phyloP scores from a whole-genome alignment of 495 filamentous ascomycete genomes.

The Jackrogersella multiformis region DNA sequence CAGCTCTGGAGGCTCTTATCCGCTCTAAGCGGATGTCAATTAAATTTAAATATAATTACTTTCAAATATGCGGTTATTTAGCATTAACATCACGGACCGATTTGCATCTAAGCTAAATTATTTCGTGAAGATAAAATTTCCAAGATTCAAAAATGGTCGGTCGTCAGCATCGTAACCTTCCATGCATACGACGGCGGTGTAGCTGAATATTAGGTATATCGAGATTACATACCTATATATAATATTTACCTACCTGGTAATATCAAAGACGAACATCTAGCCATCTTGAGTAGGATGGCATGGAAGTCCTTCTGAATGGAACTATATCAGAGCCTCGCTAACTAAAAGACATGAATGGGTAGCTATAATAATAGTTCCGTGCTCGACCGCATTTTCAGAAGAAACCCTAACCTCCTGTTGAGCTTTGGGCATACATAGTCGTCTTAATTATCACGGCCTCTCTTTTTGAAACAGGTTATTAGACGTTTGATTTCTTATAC shows the following conservation, averaged over 20 bases:
- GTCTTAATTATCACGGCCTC: slow-evolving; percentile 39
- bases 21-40: not conserved
- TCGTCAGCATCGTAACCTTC: slow-evolving; percentile 4
- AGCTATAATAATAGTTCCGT: no score
- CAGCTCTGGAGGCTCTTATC: slow-evolving; percentile 6
- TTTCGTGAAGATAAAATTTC: slow-evolving; percentile 6
- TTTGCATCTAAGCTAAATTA: not conserved
- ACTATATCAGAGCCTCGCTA: slow-evolving; percentile 16
- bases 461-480: slow-evolving; percentile 36
- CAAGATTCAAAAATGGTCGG: slow-evolving; percentile 13
- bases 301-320: slow-evolving; percentile 9
- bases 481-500: slow-evolving; percentile 13
- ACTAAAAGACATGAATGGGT: slow-evolving; percentile 20
- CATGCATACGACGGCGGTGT: slow-evolving; percentile 16
- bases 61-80: not conserved
- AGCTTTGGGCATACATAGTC: slow-evolving; percentile 32
- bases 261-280: slow-evolving; percentile 21
- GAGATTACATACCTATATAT: not conserved
- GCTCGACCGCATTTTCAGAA: slow-evolving; percentile 4
- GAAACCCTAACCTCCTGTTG: not conserved
- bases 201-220: slow-evolving; percentile 34
- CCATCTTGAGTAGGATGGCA: slow-evolving; percentile 27
- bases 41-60: not conserved
- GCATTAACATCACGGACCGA: slow-evolving; percentile 1
- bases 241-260: slow-evolving; percentile 28